Percentiles rank a stretch among this genome's conserved stretches.
These are phyloP conservation scores for Pseudozyma hubeiensis DNA, from an alignment of 1,284 basidiomycete species.

Conservation along the genomic window DNA sequence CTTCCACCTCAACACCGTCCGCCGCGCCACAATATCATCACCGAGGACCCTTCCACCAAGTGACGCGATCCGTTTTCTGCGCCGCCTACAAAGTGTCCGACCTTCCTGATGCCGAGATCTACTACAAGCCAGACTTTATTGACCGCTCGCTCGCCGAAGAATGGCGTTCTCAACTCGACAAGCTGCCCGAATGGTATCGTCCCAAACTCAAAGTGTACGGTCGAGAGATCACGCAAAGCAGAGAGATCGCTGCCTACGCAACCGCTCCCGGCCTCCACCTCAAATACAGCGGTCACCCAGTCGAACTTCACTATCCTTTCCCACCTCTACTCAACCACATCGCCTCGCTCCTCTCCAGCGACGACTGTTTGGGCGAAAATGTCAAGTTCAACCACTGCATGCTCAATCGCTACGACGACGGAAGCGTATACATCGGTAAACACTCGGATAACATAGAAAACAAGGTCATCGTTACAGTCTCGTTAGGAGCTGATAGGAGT, in stretches of 20 bases:
- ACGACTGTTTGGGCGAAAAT: conserved; percentile 68
- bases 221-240: conserved; percentile 71
- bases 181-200: conserved; percentile 69
- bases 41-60: conserved; percentile 49
- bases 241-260: conserved; percentile 69
- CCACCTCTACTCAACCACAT: conserved; percentile 70
- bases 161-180: conserved; percentile 70
- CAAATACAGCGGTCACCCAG: conserved; percentile 69
- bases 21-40: conserved; percentile 36
- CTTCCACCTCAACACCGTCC: neutral
- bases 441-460: conserved; percentile 70
- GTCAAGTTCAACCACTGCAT: conserved; percentile 73
- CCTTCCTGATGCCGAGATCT: conserved; percentile 69
- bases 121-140: conserved; percentile 70
- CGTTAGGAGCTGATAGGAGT: conserved; percentile 71
- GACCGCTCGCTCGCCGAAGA: conserved; percentile 60
- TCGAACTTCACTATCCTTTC: conserved; percentile 71
- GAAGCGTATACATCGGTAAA: conserved; percentile 70
- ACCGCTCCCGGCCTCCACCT: conserved; percentile 69
- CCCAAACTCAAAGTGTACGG: conserved; percentile 74
- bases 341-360: conserved; percentile 65
- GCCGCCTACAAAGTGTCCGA: conserved; percentile 23
- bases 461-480: conserved; percentile 72
- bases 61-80: conserved; percentile 30
- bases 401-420: conserved; percentile 73